Percentiles rank a stretch among this genome's conserved stretches.
phyloP scores from a whole-genome alignment of 371 early-diverging fungal species.

The Coemansia sp. region DNA sequence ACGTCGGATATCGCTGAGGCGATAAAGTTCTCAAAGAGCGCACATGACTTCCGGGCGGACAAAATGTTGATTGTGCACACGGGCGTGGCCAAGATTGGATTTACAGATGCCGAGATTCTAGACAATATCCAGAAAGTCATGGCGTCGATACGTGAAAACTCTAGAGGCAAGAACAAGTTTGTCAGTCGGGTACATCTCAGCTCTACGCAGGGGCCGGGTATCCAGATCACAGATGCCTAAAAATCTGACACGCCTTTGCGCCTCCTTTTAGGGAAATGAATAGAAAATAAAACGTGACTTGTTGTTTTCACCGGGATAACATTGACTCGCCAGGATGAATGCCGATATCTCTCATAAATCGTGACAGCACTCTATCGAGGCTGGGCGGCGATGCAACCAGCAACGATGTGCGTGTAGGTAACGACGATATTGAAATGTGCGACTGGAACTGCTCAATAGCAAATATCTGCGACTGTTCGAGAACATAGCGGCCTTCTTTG shows the following conservation, averaged over 20 bases:
- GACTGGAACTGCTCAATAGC: not conserved
- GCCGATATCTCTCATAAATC: constrained; percentile 9
- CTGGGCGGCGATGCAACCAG: not conserved
- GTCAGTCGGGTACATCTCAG: constrained; percentile 44
- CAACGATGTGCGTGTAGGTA: not conserved
- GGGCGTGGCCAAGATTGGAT: constrained; percentile 55
- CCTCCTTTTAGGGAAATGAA: too few species aligned
- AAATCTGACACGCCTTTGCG: not conserved
- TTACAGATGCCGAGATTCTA: constrained; percentile 27
- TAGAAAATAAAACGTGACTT: not conserved
- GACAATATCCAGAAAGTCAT: constrained; percentile 34
- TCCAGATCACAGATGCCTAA: constrained; percentile 40
- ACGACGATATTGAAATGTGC: not conserved
- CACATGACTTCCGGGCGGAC: constrained; percentile 77
- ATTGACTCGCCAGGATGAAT: not conserved
- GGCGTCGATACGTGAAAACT: constrained; percentile 40
- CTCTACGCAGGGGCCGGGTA: constrained; percentile 51
- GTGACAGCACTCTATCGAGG: constrained; percentile 6
- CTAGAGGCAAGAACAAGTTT: constrained; percentile 33
- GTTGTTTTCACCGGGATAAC: not conserved
- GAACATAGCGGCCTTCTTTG: constrained; percentile 61
- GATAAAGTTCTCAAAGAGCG: constrained; percentile 62
- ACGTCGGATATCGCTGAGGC: constrained; percentile 61
- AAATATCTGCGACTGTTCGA: constrained; percentile 46
- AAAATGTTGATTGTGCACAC: constrained; percentile 70